These are phyloP conservation scores for Mucor irregularis DNA, from an alignment of 371 early-diverging fungal species.

Conservation along the genomic window DNA sequence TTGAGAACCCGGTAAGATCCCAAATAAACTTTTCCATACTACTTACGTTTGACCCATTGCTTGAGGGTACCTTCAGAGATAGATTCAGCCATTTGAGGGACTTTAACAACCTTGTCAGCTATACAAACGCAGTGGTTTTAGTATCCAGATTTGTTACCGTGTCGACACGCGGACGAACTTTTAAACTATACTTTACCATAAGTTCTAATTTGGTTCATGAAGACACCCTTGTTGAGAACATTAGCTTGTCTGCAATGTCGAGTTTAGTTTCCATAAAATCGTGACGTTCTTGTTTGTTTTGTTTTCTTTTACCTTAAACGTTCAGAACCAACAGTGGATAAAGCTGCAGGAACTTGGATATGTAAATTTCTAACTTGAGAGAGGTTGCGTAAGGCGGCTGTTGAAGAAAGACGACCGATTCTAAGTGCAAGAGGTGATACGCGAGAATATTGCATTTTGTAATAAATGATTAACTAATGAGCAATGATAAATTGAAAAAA, in stretches of 20 bases:
- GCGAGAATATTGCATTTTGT: conserved; percentile 34
- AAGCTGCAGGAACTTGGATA: conserved; percentile 40
- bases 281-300: too few species aligned
- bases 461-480: not conserved
- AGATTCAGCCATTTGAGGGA: conserved; percentile 96
- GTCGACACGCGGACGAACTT: not conserved
- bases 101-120: conserved; percentile 85
- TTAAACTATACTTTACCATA: conserved; percentile 33
- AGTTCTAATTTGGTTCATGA: conserved; percentile 39
- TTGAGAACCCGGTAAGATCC: too few species aligned
- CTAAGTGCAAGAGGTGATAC: conserved; percentile 22
- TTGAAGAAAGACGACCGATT: conserved; percentile 17
- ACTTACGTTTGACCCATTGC: conserved; percentile 93
- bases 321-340: conserved; percentile 37
- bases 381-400: conserved; percentile 21
- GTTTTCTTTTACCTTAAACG: conserved; percentile 31
- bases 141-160: not conserved
- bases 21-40: not conserved
- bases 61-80: conserved; percentile 97
- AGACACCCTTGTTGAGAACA: conserved; percentile 9
- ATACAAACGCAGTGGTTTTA: not conserved
- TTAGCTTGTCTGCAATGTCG: conserved; percentile 16
- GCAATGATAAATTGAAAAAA: not conserved
- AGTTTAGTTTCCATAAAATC: too few species aligned
- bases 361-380: conserved; percentile 46